phyloP scores from a whole-genome alignment of 2,329 filamentous ascomycete genomes.

The Trichophaea hybrida region DNA sequence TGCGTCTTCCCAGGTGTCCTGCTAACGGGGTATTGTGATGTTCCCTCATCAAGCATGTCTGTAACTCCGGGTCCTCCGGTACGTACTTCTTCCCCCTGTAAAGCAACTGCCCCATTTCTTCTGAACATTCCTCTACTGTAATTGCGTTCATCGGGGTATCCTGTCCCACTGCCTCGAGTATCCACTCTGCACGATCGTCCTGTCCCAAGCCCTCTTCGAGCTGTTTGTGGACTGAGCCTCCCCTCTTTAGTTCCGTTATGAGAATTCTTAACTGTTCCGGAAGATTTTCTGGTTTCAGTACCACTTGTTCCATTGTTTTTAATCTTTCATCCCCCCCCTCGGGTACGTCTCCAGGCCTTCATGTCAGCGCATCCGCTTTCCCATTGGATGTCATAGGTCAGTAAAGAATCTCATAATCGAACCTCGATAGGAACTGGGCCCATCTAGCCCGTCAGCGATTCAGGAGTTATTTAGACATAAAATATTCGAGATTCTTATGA shows the following conservation, averaged over 20 bases:
- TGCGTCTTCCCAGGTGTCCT: not conserved
- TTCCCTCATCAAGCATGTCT: not conserved
- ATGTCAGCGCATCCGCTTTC: slow-evolving; percentile 10
- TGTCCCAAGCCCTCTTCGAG: not conserved
- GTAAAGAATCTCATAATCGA: slow-evolving; percentile 24
- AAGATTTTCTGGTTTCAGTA: slow-evolving; percentile 5
- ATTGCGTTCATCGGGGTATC: not conserved
- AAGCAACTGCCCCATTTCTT: not conserved
- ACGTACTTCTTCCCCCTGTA: not conserved
- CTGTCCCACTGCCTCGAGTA: not conserved
- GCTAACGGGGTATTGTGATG: not conserved
- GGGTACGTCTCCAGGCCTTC: slow-evolving; percentile 15
- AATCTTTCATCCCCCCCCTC: slow-evolving; percentile 12
- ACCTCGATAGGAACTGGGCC: slow-evolving; percentile 22
- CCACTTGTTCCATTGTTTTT: not conserved
- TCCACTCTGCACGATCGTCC: not conserved
- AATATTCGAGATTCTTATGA: slow-evolving; percentile 27
- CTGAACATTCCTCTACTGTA: not conserved
- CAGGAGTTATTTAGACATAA: slow-evolving; percentile 26
- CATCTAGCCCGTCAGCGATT: slow-evolving; percentile 25
- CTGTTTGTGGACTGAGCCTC: not conserved
- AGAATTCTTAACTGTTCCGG: not conserved
- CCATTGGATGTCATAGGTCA: slow-evolving; percentile 4
- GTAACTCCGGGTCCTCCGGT: not conserved
- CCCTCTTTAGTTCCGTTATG: not conserved